Evolutionary conservation across 371 early-diverging fungal species (phyloP).

Genomic region (Fennellomyces sp.): DNA sequence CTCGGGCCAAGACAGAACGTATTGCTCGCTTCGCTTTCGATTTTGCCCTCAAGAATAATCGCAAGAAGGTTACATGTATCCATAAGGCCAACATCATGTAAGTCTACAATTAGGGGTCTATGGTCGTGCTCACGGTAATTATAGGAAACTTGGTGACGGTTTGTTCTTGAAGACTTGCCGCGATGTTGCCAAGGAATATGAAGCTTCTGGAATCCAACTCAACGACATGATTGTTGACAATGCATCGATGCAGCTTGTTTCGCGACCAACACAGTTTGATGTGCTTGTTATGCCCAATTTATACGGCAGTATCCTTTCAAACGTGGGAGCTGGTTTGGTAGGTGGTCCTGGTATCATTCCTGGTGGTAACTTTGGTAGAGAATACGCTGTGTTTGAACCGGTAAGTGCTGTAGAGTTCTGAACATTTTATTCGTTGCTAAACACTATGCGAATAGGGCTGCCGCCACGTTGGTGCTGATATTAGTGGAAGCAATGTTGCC

Average conservation of each 20-base stretch:
- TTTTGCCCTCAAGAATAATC: constrained; percentile 92
- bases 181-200: constrained; percentile 91
- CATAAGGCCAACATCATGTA: constrained; percentile 99
- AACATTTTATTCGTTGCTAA: not conserved
- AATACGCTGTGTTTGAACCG: constrained; percentile 96
- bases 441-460: constrained; percentile 60
- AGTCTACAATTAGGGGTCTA: constrained; percentile 14
- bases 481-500: constrained; percentile 90
- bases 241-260: constrained; percentile 97
- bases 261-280: constrained; percentile 96
- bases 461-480: constrained; percentile 95
- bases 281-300: constrained; percentile 98
- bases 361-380: constrained; percentile 94
- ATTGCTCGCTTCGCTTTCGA: constrained; percentile 98
- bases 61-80: constrained; percentile 97
- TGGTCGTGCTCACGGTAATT: not conserved
- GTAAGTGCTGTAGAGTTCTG: constrained; percentile 22
- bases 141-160: constrained; percentile 95
- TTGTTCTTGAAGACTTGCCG: constrained; percentile 94
- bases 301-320: constrained; percentile 96
- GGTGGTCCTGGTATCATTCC: constrained; percentile 96
- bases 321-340: constrained; percentile 95
- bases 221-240: constrained; percentile 99
- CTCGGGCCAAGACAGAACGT: constrained; percentile 93
- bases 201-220: constrained; percentile 82